Percentiles rank a stretch among this genome's conserved stretches.
Conservation (phyloP, 2,329 filamentous ascomycete genomes). For the Aureobasidium sp. region DNA sequence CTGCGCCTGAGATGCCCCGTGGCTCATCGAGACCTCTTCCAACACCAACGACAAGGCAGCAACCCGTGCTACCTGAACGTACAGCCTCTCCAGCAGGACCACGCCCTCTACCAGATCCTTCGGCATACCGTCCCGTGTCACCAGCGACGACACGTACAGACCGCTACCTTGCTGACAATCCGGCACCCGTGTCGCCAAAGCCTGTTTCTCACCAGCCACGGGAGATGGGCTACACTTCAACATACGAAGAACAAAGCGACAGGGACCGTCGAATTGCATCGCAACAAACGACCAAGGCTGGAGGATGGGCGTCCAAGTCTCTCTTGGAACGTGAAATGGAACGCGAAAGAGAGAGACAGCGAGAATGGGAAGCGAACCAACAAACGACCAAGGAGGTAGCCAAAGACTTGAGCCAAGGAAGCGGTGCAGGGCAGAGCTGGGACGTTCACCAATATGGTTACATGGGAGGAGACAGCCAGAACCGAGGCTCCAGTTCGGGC, state of each 20-base stretch:
- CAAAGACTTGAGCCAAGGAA: constrained; percentile 49
- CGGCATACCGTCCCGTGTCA: constrained; percentile 19
- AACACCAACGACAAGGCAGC: constrained; percentile 28
- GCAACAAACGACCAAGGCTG: constrained; percentile 53
- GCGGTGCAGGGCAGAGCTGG: constrained; percentile 62
- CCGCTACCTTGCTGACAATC: constrained; percentile 48
- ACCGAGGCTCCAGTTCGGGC: constrained; percentile 51
- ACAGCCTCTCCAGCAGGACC: constrained; percentile 11
- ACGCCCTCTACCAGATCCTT: constrained; percentile 35
- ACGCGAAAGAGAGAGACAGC: constrained; percentile 64
- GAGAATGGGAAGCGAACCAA: constrained; percentile 72
- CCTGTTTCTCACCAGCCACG: constrained; percentile 34
- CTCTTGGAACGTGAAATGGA: constrained; percentile 75
- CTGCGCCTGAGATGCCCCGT: constrained; percentile 21
- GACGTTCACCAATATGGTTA: constrained; percentile 70
- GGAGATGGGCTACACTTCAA: constrained; percentile 47
- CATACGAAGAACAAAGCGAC: constrained; percentile 47
- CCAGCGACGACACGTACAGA: constrained; percentile 43
- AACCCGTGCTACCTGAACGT: constrained; percentile 19
- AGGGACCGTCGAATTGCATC: constrained; percentile 51
- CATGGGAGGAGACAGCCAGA: constrained; percentile 67
- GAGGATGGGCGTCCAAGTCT: constrained; percentile 57
- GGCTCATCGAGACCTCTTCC: constrained; percentile 24
- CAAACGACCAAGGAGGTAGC: constrained; percentile 51
- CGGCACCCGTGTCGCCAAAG: constrained; percentile 35